Base-by-base conservation (phyloP, 352 stramenopile genomes). In the Phytopythium vexans region DNA sequence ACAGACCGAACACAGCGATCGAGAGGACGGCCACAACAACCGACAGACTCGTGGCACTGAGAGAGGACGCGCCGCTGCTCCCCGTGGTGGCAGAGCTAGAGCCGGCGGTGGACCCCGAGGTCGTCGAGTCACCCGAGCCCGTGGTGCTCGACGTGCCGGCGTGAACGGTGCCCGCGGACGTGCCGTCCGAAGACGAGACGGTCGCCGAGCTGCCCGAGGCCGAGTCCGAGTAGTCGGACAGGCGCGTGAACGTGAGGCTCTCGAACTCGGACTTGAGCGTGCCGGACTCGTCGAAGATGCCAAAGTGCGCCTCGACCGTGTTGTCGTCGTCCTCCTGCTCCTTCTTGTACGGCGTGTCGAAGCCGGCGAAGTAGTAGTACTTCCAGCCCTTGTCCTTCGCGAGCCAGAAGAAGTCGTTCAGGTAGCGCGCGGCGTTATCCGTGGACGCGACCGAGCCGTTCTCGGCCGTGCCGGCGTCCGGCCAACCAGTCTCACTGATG, bases 331-430 rank as follows among this genome's bases (percentile, higher is more conserved):
- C 62, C 34, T 16, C 12, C 50, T 89, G 64, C 61, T 76, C 52
- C 43, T 74, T 63, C 72, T 93, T 93, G 71, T 86, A 91, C 33
- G 79, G 68, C 43, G 82, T 89, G 61, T 95, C 85, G 12, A 95
- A 91, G 53, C 72, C 85, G 1, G 82, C 71, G 57, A 94, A 94
- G 72, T 92, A 94, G 73, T 91, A 94, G 66, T 93, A 92, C 68
- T 92, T 89, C 76, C 79, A 90, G 21, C 74, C 72, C 54, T 88
- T 60, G 34, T 68, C 54, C 14, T 72, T 72, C 3, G 84, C 80
- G 44, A 90, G 68, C 41, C 74, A 41, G 56, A 80, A 84, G 52
- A 94, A 92, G 70, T 92, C 77, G 53, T 91, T 83, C 50, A 92
- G 54, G 71, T 89, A 94, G 8, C 47, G 70, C 11, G 72, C 76